Conservation (phyloP, 176 grass and related monocot species). For the Elaeis guineensis region DNA sequence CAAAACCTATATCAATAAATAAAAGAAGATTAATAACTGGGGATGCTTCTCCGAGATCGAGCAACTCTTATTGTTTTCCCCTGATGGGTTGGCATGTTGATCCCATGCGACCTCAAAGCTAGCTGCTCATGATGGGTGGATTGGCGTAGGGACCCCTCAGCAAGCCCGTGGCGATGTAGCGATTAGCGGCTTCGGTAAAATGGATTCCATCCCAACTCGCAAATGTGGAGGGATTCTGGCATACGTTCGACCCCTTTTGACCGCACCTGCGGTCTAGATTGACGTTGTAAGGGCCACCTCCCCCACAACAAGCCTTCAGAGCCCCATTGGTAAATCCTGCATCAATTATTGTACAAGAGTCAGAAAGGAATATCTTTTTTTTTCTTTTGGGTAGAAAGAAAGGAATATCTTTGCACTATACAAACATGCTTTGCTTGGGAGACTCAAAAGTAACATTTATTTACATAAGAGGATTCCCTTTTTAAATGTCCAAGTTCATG, state of each 20-base stretch:
- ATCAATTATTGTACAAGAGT: background rate
- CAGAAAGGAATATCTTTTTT: no score
- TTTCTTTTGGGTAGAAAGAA: no score
- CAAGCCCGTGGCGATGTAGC: constrained; percentile 32
- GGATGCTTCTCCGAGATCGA: background rate
- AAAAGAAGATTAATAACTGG: background rate
- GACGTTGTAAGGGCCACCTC: constrained; percentile 43
- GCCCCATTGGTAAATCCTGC: constrained; percentile 30
- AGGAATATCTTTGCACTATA: no score
- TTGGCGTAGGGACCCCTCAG: constrained; percentile 34
- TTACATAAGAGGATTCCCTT: no score
- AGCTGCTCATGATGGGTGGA: background rate
- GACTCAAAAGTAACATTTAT: no score
- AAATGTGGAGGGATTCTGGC: constrained; percentile 24
- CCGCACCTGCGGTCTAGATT: constrained; percentile 24
- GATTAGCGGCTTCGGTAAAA: constrained; percentile 32
- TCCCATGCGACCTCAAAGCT: no score
- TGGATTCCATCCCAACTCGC: constrained; percentile 49
- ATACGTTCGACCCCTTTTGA: constrained; percentile 20
- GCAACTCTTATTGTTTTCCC: no score
- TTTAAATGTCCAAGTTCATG: no score
- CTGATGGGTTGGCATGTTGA: no score
- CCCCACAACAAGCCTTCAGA: constrained; percentile 40
- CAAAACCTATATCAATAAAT: background rate
- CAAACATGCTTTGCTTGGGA: no score